Base-by-base conservation (phyloP, 2,329 filamentous ascomycete species). In the Monosporascus sp. region DNA sequence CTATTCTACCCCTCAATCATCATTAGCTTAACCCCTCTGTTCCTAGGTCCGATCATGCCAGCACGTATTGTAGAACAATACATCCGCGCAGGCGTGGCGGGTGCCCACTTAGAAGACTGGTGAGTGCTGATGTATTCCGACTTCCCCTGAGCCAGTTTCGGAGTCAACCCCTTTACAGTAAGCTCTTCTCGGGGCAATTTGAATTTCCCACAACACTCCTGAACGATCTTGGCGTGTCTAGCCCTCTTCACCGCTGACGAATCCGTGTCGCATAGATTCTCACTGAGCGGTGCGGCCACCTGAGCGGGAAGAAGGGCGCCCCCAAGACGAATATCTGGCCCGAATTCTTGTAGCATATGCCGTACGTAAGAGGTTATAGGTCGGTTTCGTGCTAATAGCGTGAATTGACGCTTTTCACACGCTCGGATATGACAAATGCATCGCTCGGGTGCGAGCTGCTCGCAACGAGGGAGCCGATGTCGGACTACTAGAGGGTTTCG, bases 231-330 rank as follows among this genome's bases (percentile, higher is more conserved):
- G 7, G 1, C 7, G 25, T 9, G 25, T 27, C 25, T 2, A 27
- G 8, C 7, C 25, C 25, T 27, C 25, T 27, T 8, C 7, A 27
- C 22, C 20, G 14, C 55, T 58, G 14, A 57, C 47, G 24, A 20
- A 25, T 22, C 17, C 41, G 17, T n/a, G 14, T 17, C 20, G 35
- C 6, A 14, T 37, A 87, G 69, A 74, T 86, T 18, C 70, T 77
- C 44, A 80, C 76, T 45, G 88, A 88, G 70, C 79, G 83, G 9
- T 88, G 84, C 64, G 84, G 84, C 1, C 84, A 88, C 62, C 71
- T 88, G 1, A 66, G 68, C 0, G 81, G 82, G 51, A 88, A 88
- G 66, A 72, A 80, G 52, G 69, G 87, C 14, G 84, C 87, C 8
- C 62, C 69, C 2, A 55, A 0, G 74, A 77, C 1, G 75, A 75